Conservation (phyloP, 768 basidiomycete genomes). For the Phlebiopsis gigantea region DNA sequence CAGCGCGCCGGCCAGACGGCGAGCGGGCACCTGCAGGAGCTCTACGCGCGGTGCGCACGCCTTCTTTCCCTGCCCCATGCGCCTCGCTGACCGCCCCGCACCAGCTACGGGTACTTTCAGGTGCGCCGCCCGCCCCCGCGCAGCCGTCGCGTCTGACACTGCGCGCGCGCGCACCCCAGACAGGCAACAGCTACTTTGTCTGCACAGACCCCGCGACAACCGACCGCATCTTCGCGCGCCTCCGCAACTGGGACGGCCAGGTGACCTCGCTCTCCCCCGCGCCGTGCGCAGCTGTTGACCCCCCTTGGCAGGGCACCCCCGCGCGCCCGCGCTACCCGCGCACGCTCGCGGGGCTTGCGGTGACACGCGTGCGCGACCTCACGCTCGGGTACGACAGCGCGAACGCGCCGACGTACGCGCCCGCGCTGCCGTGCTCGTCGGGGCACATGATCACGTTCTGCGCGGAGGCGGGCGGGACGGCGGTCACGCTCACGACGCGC, state of each 20-base stretch:
- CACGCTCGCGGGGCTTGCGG: constrained; percentile 51
- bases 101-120: constrained; percentile 76
- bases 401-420: constrained; percentile 60
- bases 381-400: constrained; percentile 74
- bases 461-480: constrained; percentile 40
- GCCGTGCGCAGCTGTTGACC: too few relatives aligned
- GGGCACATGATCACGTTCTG: constrained; percentile 86
- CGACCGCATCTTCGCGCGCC: constrained; percentile 58
- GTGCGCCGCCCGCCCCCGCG: constrained; percentile 27
- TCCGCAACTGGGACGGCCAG: constrained; percentile 51
- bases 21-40: constrained; percentile 49
- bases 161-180: constrained; percentile 33
- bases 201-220: constrained; percentile 65
- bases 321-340: constrained; percentile 47
- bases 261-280: too few relatives aligned
- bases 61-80: neutral
- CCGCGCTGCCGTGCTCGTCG: constrained; percentile 63
- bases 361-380: constrained; percentile 68
- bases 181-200: constrained; percentile 78
- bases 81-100: neutral
- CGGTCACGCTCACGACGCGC: constrained; percentile 64
- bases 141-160: neutral
- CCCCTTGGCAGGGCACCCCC: constrained; percentile 17
- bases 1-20: constrained; percentile 48
- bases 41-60: constrained; percentile 50